Base-by-base conservation (phyloP, 805 yeast species). In the Candida koratica region DNA sequence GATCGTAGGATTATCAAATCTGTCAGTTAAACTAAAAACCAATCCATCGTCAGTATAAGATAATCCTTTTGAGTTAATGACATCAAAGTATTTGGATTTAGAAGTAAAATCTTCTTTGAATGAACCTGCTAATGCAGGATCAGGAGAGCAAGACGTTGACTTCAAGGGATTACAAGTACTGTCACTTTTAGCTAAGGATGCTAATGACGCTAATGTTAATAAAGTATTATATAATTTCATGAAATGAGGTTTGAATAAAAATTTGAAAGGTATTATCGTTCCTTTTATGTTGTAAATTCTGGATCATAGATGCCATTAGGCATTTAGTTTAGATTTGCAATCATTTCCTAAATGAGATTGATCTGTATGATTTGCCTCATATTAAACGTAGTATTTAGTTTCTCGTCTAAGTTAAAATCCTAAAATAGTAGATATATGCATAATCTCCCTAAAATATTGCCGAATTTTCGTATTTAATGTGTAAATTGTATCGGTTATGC, bases 1-100 rank as follows among this genome's bases (percentile, higher is more conserved):
- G 37, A 87, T 60, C 5, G 88, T 73, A 3, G 96, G 96, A 53
- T 84, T 83, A 54, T 86, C 93, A 41, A 67, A 79, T 47, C 81
- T 67, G 45, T 79, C 65, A 2, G 72, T 65, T 26, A 89, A 56
- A 1, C 81, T 72, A 47, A 89, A 57, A 25, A 61, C 52, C 9
- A 80, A 59, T n/a, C 97, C 97, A 17, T 73, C 72, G 6, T 61
- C 65, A 6, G 64, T 46, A 47, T 67, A 71, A 3, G 53, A 41
- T 24, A 61, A 42, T 4, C 66, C 63, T 19, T 42, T 38, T 2
- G 46, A 41, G 5, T 44, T 34, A 8, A 48, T 37, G 5, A 29
- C 54, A 17, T 33, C 35, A 34, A 56, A 55, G 32, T 53, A 51
- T 17, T 44, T 34, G 2, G 56, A 52, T 26, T 49, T 31, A 10